Conservation (phyloP, 139 green algal genomes). For the Cymbomonas tetramitiformis region DNA sequence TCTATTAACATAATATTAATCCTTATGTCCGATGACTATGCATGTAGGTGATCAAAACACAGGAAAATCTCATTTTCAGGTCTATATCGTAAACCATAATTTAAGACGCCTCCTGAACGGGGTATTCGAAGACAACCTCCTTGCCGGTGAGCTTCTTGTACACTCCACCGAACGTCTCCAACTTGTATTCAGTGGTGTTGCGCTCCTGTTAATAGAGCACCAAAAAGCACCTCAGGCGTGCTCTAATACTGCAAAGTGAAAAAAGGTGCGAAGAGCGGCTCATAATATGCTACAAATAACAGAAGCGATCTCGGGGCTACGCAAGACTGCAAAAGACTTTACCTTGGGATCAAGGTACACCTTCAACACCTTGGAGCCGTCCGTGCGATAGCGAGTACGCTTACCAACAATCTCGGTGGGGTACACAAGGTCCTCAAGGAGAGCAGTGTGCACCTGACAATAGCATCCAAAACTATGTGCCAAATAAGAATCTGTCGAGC, state of each 20-base stretch:
- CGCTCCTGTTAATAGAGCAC: too few species aligned
- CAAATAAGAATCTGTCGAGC: too few species aligned
- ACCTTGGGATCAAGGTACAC: slow-evolving; percentile 33
- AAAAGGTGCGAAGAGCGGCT: background rate
- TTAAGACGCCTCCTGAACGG: background rate
- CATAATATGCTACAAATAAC: too few species aligned
- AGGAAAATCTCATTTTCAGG: too few species aligned
- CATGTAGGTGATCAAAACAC: too few species aligned
- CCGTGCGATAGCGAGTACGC: slow-evolving; percentile 76
- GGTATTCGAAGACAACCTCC: slow-evolving; percentile 81
- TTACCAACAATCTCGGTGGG: slow-evolving; percentile 98
- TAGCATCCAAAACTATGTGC: too few species aligned
- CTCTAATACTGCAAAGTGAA: background rate
- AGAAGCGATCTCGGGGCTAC: background rate
- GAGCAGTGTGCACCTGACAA: slow-evolving; percentile 76
- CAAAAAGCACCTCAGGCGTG: background rate
- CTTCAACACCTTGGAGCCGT: slow-evolving; percentile 66
- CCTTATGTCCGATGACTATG: too few species aligned
- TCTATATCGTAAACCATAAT: too few species aligned
- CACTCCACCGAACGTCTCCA: slow-evolving; percentile 89
- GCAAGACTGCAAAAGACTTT: too few species aligned
- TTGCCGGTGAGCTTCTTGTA: slow-evolving; percentile 98
- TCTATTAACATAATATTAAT: too few species aligned
- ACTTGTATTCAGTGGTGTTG: slow-evolving; percentile 95
- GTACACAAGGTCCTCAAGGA: slow-evolving; percentile 92